Base-by-base conservation (phyloP, 345 rosid species). In the Brassica napus region DNA sequence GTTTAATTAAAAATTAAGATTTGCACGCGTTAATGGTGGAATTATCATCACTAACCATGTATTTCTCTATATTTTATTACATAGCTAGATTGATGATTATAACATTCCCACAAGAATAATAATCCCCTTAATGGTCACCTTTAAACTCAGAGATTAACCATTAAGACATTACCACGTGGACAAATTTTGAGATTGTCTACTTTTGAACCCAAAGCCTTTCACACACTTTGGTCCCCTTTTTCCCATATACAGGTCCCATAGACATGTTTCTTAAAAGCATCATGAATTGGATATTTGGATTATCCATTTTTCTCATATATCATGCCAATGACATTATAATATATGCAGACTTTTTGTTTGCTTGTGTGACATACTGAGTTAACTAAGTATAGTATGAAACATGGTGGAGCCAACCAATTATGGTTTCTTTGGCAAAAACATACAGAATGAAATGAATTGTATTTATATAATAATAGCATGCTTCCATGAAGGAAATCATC, bases 321-420 rank as follows among this genome's bases (percentile, higher is more conserved):
- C 65, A 54, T 54, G 34, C 68, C 1, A 65, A 65, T 18, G 52
- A 42, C 52, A 78, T 72, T 78, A 18, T 28, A 1, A 37, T 64
- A 12, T 62, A 55, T 10, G 2, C n/a, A 18, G 24, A 54, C 57
- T 35, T 32, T 78, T 72, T 58, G 77, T 65, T 59, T 31, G 72
- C 72, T 57, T 72, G 15, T 78, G 52, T 72, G 68, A 71, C 72
- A 30, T 60, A 77, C 60, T 49, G 60, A 61, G 77, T 70, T 79
- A 69, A 68, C 75, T 62, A 70, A 70, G 14, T 70, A 65, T 47
- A 52, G 32, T 58, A 30, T 37, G 26, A 65, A 80, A 80, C 74
- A 82, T 83, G 83, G 89, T 88, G 91, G 89, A 87, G 74, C 91
- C 97, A 87, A 76, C 90, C 97, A 89, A 88, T 89, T 84, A 86